Conservation (phyloP, 1,284 basidiomycete genomes). For the Cutaneotrichosporon sp. region DNA sequence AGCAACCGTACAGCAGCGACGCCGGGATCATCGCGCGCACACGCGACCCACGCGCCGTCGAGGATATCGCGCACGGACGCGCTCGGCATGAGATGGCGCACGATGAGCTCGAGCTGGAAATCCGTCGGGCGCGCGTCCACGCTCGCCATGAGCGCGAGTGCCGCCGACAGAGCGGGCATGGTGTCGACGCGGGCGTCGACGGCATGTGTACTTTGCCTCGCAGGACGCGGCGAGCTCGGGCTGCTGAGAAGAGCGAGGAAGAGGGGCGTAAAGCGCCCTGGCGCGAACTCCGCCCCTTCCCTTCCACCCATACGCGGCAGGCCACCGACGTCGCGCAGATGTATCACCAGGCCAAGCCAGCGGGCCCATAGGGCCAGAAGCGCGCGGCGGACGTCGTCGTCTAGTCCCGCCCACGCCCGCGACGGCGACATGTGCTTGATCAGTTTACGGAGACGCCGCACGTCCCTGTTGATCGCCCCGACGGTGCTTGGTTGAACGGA, state of each 20-base stretch:
- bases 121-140: background rate
- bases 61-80: no score
- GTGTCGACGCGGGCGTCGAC: background rate
- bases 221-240: background rate
- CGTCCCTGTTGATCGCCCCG: background rate
- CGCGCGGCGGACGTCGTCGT: background rate
- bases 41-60: no score
- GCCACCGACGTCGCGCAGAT: background rate
- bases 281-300: background rate
- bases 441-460: background rate
- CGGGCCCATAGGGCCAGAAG: slow-evolving; percentile 1
- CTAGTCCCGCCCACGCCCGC: background rate
- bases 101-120: slow-evolving; percentile 2
- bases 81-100: background rate
- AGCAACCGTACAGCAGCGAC: no score
- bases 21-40: no score
- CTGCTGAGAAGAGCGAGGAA: background rate
- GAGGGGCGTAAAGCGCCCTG: background rate
- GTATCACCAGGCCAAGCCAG: background rate
- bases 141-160: background rate
- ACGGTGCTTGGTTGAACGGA: background rate
- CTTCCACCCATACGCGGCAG: background rate
- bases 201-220: no score
- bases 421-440: slow-evolving; percentile 1
- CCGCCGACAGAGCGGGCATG: background rate